Percentiles rank a stretch among this genome's conserved stretches.
These are phyloP conservation scores for Eucalyptus rudis DNA, from an alignment of 345 rosid genomes.

Conservation along the genomic window DNA sequence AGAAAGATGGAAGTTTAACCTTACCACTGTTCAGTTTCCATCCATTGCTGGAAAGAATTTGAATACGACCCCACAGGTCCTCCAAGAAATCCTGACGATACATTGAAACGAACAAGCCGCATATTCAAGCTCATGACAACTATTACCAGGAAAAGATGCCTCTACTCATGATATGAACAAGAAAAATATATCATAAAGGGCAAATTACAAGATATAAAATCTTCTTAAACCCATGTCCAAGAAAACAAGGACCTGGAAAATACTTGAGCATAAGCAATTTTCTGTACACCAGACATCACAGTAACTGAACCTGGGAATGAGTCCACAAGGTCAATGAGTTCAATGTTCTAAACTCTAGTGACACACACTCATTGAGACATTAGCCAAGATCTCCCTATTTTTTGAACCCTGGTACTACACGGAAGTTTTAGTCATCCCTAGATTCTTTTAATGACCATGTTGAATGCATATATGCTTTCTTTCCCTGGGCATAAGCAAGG, in stretches of 20 bases:
- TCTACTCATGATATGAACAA: neutral
- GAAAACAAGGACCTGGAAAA: neutral
- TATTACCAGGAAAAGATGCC: neutral
- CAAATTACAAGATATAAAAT: neutral
- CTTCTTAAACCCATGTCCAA: neutral
- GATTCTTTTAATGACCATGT: neutral
- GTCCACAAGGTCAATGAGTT: neutral
- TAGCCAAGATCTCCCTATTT: neutral
- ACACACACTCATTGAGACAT: neutral
- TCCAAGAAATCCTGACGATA: constrained; percentile 81
- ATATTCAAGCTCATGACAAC: neutral
- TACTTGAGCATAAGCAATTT: neutral
- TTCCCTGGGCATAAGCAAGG: neutral
- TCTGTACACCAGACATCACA: neutral
- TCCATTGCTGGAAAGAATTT: constrained; percentile 58
- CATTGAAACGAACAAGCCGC: neutral
- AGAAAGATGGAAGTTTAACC: neutral
- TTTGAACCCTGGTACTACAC: neutral
- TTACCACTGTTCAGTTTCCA: constrained; percentile 97
- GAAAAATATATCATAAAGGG: neutral
- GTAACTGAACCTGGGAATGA: neutral
- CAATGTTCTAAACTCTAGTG: neutral
- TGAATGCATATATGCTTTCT: neutral
- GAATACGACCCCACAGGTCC: constrained; percentile 78
- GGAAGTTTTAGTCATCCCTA: neutral